Evolutionary conservation across 768 basidiomycete genomes (phyloP), one percentile per base, ranked within the genome.

Genomic region (Xerocomus brunneocitrinus): DNA sequence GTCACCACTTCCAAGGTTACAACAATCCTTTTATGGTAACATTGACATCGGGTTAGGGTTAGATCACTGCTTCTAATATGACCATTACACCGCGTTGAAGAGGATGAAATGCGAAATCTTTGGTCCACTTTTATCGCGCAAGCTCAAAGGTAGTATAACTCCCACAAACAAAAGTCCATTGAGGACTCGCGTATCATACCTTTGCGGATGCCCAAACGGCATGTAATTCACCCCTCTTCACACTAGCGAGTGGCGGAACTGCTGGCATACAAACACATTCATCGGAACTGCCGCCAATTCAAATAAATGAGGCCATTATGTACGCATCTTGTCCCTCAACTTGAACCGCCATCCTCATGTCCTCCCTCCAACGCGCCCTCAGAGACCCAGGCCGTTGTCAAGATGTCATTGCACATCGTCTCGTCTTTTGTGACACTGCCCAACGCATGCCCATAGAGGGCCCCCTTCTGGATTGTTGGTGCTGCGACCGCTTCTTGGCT

Each of bases 21-120:
- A 58, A 13, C 47, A 24, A 36, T 51, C 57, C 62, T 40, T 63
- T 63, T 64, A 47, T 55, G 56, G 60, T 16, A 41, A 41, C 19
- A 19, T 19, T 41, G 1, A 6, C 2, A 22, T 40, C 6, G 30
- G 48, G 48, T 49, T 49, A 49, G 48, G 48, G 48, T 49, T 49
- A 24, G 34, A 34, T 25, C 13, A 24, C 38, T 19, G 19, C 19
- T 19, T 19, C 19, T 19, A 19, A 19, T 19, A 19, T 19, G 19
- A 19, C 19, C 19, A 19, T 19, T 19, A 19, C 19, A 1, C 19
- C 19, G 19, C 19, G 19, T 19, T 19, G 19, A 1, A 19, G 19
- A 19, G 19, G 19, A 19, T 19, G 19, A 19, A 19, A 19, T 19
- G 19, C 19, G 19, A 19, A 19, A 19, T 19, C 19, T 19, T 19